phyloP scores from a whole-genome alignment of 805 yeast genomes.

The Hanseniaspora occidentalis region DNA sequence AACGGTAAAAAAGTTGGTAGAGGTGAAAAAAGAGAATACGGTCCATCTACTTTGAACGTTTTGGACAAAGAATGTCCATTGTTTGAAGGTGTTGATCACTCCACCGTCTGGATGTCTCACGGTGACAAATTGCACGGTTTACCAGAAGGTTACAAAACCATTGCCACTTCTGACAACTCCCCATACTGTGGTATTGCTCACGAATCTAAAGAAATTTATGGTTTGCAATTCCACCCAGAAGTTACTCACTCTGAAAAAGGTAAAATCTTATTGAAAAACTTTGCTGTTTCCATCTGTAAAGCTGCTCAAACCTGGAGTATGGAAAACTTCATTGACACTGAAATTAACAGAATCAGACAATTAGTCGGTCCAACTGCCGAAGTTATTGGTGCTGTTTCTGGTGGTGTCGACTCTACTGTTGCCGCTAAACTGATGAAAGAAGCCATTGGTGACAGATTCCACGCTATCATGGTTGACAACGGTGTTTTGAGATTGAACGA shows the following conservation, averaged over 20 bases:
- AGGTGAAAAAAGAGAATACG: constrained; percentile 96
- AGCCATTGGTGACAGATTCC: constrained; percentile 98
- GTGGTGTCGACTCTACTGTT: constrained; percentile 98
- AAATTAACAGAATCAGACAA: constrained; percentile 80
- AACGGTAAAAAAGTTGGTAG: constrained; percentile 84
- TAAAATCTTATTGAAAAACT: constrained; percentile 74
- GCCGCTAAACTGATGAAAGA: constrained; percentile 97
- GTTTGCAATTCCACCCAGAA: constrained; percentile 98
- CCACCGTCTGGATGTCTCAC: constrained; percentile 99
- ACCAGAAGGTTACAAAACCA: constrained; percentile 78
- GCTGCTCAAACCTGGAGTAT: constrained; percentile 91
- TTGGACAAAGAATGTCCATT: constrained; percentile 54
- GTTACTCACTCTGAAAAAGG: constrained; percentile 94
- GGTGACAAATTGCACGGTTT: constrained; percentile 89
- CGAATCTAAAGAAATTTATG: constrained; percentile 61
- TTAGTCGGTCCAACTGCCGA: constrained; percentile 96
- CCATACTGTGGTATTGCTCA: constrained; percentile 91
- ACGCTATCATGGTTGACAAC: constrained; percentile 94
- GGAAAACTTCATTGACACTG: constrained; percentile 96
- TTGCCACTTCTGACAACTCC: constrained; percentile 87
- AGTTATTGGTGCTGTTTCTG: constrained; percentile 98
- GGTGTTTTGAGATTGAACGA: constrained; percentile 96
- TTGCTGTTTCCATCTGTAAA: constrained; percentile 82
- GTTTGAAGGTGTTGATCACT: constrained; percentile 82
- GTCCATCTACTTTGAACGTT: constrained; percentile 83